Conservation (phyloP, 1,284 basidiomycete species). For the Ganoderma sinense region DNA sequence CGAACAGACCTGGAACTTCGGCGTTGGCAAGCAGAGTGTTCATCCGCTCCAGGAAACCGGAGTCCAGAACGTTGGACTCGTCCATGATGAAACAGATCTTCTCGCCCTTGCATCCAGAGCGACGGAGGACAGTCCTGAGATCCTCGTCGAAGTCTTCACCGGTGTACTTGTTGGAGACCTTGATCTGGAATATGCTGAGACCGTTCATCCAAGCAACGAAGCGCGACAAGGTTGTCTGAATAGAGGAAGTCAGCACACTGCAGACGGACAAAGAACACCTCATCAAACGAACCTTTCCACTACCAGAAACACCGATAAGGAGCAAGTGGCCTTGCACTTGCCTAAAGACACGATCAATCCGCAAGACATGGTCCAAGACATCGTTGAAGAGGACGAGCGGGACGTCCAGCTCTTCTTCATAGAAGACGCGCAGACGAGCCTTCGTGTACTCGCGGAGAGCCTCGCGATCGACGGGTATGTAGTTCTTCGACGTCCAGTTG, state of each 20-base stretch:
- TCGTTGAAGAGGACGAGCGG: slow-evolving; percentile 99
- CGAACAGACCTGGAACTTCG: slow-evolving; percentile 99
- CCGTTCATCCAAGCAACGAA: slow-evolving; percentile 99
- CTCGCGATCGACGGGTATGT: slow-evolving; percentile 94
- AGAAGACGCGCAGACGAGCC: slow-evolving; percentile 93
- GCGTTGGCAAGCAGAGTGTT: slow-evolving; percentile 99
- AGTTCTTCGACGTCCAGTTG: slow-evolving; percentile 99
- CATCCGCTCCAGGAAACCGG: slow-evolving; percentile 98
- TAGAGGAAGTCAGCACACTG: not conserved
- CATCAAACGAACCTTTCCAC: slow-evolving; percentile 82
- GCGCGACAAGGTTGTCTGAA: slow-evolving; percentile 93
- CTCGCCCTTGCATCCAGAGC: slow-evolving; percentile 97
- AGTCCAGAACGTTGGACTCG: slow-evolving; percentile 98
- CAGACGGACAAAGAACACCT: not conserved
- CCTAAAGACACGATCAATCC: slow-evolving; percentile 99
- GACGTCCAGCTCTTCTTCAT: slow-evolving; percentile 98
- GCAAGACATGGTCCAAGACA: slow-evolving; percentile 95
- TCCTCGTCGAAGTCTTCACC: slow-evolving; percentile 99
- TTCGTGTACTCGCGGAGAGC: slow-evolving; percentile 95
- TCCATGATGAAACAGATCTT: slow-evolving; percentile 99
- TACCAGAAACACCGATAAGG: slow-evolving; percentile 97
- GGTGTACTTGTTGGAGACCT: slow-evolving; percentile 98
- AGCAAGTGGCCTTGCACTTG: slow-evolving; percentile 97
- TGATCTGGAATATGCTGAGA: slow-evolving; percentile 98
- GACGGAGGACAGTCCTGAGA: slow-evolving; percentile 90